Base-by-base conservation (phyloP, 306 rosid genomes). In the Dicorynia guianensis region DNA sequence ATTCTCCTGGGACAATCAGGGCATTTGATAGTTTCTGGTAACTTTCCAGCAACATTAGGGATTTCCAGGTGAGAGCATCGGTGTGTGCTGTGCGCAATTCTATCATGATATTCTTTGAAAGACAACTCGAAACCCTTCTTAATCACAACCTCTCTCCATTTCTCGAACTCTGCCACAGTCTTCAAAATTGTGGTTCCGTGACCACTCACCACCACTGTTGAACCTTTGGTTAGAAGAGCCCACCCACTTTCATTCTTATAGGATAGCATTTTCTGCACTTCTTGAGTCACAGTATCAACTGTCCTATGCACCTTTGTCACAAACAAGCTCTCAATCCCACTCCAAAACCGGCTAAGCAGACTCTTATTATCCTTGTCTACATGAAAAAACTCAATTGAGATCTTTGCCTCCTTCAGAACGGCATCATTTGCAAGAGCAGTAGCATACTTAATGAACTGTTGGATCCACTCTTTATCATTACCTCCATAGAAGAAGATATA, bases 241-340 rank as follows among this genome's bases (percentile, higher is more conserved):
- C 97, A 91, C 7, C 93, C 93, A 0, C 79, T 81, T 33, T 89
- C 97, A 17, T 89, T 91, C 79, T 91, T 87, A 81, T 91, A 89
- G 0, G 93, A 83, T 8, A 91, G 80, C 76, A 91, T 62, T 57
- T 85, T 84, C 36, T 89, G 90, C 46, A 92, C 83, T 38, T 92
- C 96, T 72, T 80, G 75, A 0, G 88, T 83, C 50, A 81, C 84
- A 0, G 36, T 12, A 50, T 87, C 84, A 3, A n/a, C 71, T 11
- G 78, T 67, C 47, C 48, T 82, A 54, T 86, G 76, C 11, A 49
- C 70, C 67, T 86, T 85, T 0, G 87, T 84, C 47, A 81, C 70
- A 56, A 90, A 88, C 55, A 90, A 30, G 69, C 88, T 81, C 82
- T 90, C 93, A 0, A 86, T 72, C 6, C 84, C 82, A 5, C 79